These are phyloP conservation scores for Polygonum maritimum DNA, from an alignment of 148 eudicot species.

Conservation along the genomic window DNA sequence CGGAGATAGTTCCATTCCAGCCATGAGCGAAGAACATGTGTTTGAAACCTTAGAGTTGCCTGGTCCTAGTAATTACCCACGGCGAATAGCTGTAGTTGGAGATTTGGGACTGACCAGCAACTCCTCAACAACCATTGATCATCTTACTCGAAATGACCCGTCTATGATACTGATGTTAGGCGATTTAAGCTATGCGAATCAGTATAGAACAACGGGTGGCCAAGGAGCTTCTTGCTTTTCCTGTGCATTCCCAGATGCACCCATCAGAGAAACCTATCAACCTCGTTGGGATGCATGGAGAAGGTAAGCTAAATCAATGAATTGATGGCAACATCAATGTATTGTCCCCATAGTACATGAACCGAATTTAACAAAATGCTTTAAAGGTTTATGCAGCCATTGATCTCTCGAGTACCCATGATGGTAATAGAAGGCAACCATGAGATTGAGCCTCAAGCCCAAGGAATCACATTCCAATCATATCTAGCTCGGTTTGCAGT, in stretches of 20 bases:
- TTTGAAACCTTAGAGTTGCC: conserved; percentile 62
- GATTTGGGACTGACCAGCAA: conserved; percentile 87
- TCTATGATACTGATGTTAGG: conserved; percentile 74
- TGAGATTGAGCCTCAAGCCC: conserved; percentile 86
- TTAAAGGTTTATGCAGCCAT: conserved; percentile 76
- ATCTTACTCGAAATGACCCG: conserved; percentile 66
- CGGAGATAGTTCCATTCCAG: conserved; percentile 65
- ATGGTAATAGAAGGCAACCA: conserved; percentile 96
- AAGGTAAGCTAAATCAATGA: conserved; percentile 54
- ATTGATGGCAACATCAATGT: not conserved
- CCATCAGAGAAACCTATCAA: conserved; percentile 79
- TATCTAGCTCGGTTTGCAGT: conserved; percentile 70
- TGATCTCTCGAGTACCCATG: conserved; percentile 77
- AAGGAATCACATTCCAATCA: conserved; percentile 51
- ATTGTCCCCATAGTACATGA: not conserved
- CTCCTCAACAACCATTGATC: conserved; percentile 76
- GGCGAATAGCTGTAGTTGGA: conserved; percentile 67
- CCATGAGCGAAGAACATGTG: conserved; percentile 60
- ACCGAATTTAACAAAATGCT: not conserved
- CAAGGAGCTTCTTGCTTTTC: conserved; percentile 69
- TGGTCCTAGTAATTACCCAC: conserved; percentile 51
- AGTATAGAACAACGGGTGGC: conserved; percentile 78
- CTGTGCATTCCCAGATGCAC: conserved; percentile 74
- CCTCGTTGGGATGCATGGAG: conserved; percentile 99
- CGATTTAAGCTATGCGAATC: conserved; percentile 81